phyloP scores from a whole-genome alignment of 2,329 filamentous ascomycete genomes.

The Neofusicoccum ribis region DNA sequence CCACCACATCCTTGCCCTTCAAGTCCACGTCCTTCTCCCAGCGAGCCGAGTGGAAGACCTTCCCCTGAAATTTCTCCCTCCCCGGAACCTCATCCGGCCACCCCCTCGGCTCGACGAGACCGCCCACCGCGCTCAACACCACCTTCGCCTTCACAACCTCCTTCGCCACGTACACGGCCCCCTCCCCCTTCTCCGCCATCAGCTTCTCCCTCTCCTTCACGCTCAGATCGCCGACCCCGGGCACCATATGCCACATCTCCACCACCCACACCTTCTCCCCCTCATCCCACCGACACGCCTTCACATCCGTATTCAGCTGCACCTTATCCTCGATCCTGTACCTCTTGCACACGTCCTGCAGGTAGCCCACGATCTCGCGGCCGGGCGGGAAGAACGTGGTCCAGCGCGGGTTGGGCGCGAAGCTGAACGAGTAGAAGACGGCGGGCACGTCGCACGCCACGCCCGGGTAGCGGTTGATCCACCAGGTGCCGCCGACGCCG shows the following conservation, averaged over 20 bases:
- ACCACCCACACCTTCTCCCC: conserved; percentile 58
- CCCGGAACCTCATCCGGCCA: conserved; percentile 55
- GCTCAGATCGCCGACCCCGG: conserved; percentile 57
- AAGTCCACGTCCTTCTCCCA: conserved; percentile 58
- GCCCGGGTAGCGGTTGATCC: conserved; percentile 60
- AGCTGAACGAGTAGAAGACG: conserved; percentile 58
- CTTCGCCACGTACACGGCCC: conserved; percentile 51
- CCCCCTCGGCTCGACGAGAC: conserved; percentile 55
- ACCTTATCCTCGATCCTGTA: conserved; percentile 59
- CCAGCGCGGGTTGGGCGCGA: conserved; percentile 55
- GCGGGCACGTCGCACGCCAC: conserved; percentile 60
- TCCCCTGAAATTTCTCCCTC: conserved; percentile 54
- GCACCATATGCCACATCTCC: conserved; percentile 50
- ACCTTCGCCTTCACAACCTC: conserved; percentile 57
- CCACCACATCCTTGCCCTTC: conserved; percentile 56
- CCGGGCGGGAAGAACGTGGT: conserved; percentile 51
- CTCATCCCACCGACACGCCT: conserved; percentile 50
- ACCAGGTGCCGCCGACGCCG: conserved; percentile 65
- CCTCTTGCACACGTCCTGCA: conserved; percentile 54
- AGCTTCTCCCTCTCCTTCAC: conserved; percentile 48
- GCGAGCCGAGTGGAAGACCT: conserved; percentile 59
- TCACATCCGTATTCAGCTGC: conserved; percentile 59
- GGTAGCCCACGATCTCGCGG: conserved; percentile 53
- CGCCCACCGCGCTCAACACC: conserved; percentile 57
- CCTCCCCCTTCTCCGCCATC: conserved; percentile 45